Evolutionary conservation across 305 asterid species (phyloP).

Genomic region (Withania somnifera): DNA sequence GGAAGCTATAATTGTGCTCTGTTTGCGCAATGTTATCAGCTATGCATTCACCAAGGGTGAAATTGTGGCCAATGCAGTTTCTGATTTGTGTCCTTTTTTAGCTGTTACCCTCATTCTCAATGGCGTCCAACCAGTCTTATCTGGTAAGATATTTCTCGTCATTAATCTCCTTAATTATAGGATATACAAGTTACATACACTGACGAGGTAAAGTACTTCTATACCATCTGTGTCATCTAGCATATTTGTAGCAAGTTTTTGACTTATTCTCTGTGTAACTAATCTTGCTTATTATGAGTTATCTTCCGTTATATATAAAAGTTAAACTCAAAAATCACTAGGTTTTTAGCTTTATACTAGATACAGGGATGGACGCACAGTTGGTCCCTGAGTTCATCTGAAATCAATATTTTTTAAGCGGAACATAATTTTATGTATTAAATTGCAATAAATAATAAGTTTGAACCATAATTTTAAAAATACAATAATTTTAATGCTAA

Average conservation of each 20-base stretch:
- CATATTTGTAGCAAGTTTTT: neutral
- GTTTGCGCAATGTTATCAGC: slow-evolving; percentile 50
- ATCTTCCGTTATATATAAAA: neutral
- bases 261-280: neutral
- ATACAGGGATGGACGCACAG: too few relatives aligned
- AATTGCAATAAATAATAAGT: neutral
- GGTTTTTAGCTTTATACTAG: neutral
- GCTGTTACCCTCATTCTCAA: slow-evolving; percentile 49
- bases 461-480: neutral
- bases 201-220: neutral
- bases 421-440: too few relatives aligned
- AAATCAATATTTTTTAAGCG: too few relatives aligned
- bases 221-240: neutral
- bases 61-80: slow-evolving; percentile 49
- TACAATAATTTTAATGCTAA: neutral
- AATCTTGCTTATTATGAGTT: neutral
- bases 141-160: slow-evolving; percentile 24
- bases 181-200: neutral
- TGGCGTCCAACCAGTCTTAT: slow-evolving; percentile 71
- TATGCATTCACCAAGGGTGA: slow-evolving; percentile 51
- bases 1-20: slow-evolving; percentile 38
- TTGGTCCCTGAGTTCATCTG: too few relatives aligned
- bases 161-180: neutral
- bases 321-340: neutral
- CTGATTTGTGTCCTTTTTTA: slow-evolving; percentile 49